Percentiles rank a stretch among this genome's conserved stretches.
Evolutionary conservation across 768 basidiomycete species (phyloP).

Genomic region (Hemileccinum impolitum): DNA sequence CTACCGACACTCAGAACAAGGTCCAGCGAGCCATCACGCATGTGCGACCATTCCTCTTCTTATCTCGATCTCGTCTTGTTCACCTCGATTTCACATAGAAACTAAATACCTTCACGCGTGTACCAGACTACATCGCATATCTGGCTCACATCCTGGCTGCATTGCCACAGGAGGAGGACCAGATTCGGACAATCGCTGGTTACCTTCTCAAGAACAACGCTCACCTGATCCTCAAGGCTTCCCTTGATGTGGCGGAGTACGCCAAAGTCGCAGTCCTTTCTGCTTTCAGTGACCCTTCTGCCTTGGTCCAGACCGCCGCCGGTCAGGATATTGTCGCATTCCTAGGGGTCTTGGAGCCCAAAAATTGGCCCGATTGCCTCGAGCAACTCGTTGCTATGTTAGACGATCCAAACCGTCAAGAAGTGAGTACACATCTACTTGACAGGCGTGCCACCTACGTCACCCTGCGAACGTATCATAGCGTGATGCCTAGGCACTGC

Average conservation of each 20-base stretch:
- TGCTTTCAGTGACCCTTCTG: slow-evolving; percentile 76
- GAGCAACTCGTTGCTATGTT: slow-evolving; percentile 78
- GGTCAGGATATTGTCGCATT: slow-evolving; percentile 91
- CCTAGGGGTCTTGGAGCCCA: slow-evolving; percentile 83
- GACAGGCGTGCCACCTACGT: neutral
- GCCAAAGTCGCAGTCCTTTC: slow-evolving; percentile 74
- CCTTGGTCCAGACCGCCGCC: slow-evolving; percentile 92
- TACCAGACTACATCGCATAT: slow-evolving; percentile 94
- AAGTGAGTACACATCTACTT: slow-evolving; percentile 55
- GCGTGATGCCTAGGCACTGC: neutral
- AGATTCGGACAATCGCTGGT: slow-evolving; percentile 93
- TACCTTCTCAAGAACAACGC: slow-evolving; percentile 97
- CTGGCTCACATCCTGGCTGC: slow-evolving; percentile 88
- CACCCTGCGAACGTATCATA: neutral
- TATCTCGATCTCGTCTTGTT: slow-evolving; percentile 16
- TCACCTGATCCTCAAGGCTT: slow-evolving; percentile 65
- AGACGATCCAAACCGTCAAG: slow-evolving; percentile 79
- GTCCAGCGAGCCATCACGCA: slow-evolving; percentile 79
- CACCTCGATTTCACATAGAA: slow-evolving; percentile 48
- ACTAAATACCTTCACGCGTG: slow-evolving; percentile 82
- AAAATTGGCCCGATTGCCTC: slow-evolving; percentile 94
- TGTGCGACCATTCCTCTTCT: slow-evolving; percentile 43
- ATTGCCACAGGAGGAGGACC: slow-evolving; percentile 81
- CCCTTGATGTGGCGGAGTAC: slow-evolving; percentile 64
- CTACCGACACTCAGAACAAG: slow-evolving; percentile 73